These are phyloP conservation scores for Pezicula radicicola DNA, from an alignment of 2,329 filamentous ascomycete genomes.

Conservation along the genomic window DNA sequence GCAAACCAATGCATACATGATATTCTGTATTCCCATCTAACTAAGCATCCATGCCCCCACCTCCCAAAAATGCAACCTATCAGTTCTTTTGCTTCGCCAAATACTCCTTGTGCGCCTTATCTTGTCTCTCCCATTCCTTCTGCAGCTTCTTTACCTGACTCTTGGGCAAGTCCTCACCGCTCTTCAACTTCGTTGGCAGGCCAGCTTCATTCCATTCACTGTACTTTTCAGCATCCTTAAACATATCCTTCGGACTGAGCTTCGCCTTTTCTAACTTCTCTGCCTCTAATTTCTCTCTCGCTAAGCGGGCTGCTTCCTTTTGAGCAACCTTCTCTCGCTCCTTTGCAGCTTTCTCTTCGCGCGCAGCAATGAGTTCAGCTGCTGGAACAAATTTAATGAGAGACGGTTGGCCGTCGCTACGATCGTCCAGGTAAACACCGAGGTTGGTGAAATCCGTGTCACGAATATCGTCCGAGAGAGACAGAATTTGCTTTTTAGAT, in stretches of 20 bases:
- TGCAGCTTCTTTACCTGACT: slow-evolving; percentile 72
- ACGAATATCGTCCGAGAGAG: slow-evolving; percentile 72
- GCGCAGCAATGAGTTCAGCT: slow-evolving; percentile 49
- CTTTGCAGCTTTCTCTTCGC: slow-evolving; percentile 50
- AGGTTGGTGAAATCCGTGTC: slow-evolving; percentile 77
- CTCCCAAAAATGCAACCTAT: too few relatives aligned
- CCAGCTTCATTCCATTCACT: slow-evolving; percentile 78
- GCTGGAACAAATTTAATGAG: slow-evolving; percentile 62
- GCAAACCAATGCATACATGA: too few relatives aligned
- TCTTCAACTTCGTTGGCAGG: slow-evolving; percentile 69
- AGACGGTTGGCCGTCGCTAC: slow-evolving; percentile 51
- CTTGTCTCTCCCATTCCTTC: slow-evolving; percentile 86
- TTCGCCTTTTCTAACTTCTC: slow-evolving; percentile 50
- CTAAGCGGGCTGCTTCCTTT: slow-evolving; percentile 33
- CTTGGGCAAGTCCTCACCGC: slow-evolving; percentile 77
- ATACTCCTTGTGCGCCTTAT: slow-evolving; percentile 71
- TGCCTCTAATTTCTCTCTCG: slow-evolving; percentile 40
- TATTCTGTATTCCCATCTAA: too few relatives aligned
- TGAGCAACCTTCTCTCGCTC: slow-evolving; percentile 43
- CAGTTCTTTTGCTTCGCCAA: too few relatives aligned
- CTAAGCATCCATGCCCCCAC: too few relatives aligned
- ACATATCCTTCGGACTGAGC: slow-evolving; percentile 49
- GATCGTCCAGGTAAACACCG: slow-evolving; percentile 83
- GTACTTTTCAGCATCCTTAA: slow-evolving; percentile 53
- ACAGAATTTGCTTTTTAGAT: slow-evolving; percentile 68